These are phyloP conservation scores for Ambrosia trifida DNA, from an alignment of 129 eudicot genomes.

Conservation along the genomic window DNA sequence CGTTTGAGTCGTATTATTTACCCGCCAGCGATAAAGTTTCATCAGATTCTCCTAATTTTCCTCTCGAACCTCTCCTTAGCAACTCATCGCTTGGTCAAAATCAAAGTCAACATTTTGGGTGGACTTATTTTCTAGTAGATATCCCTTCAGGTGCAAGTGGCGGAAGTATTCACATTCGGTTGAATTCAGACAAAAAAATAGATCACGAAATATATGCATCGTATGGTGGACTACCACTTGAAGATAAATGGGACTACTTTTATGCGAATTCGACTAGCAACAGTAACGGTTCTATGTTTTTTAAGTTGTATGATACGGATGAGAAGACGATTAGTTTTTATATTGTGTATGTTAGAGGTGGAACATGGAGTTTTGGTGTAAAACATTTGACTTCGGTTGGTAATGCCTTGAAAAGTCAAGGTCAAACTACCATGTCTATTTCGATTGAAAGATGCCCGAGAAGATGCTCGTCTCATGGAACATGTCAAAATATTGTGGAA, in stretches of 20 bases:
- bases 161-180: slow-evolving; percentile 70
- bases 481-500: slow-evolving; percentile 73
- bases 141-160: slow-evolving; percentile 89
- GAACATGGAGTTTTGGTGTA: slow-evolving; percentile 85
- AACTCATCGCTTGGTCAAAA: slow-evolving; percentile 46
- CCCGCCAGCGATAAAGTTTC: slow-evolving; percentile 60
- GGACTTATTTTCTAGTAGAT: slow-evolving; percentile 85
- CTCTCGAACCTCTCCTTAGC: slow-evolving; percentile 75
- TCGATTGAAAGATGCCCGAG: slow-evolving; percentile 90
- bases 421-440: slow-evolving; percentile 64
- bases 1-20: slow-evolving; percentile 77
- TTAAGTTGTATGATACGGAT: slow-evolving; percentile 65
- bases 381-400: slow-evolving; percentile 42
- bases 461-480: slow-evolving; percentile 85
- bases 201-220: slow-evolving; percentile 63
- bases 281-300: slow-evolving; percentile 81
- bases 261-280: slow-evolving; percentile 63
- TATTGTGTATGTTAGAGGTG: slow-evolving; percentile 72
- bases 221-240: slow-evolving; percentile 79
- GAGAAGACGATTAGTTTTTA: slow-evolving; percentile 69
- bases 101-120: slow-evolving; percentile 37
- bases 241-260: slow-evolving; percentile 71
- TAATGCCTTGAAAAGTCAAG: slow-evolving; percentile 33
- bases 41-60: slow-evolving; percentile 56
- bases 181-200: slow-evolving; percentile 53